Conservation (phyloP, 2,329 filamentous ascomycete species). For the Fusarium sp. region DNA sequence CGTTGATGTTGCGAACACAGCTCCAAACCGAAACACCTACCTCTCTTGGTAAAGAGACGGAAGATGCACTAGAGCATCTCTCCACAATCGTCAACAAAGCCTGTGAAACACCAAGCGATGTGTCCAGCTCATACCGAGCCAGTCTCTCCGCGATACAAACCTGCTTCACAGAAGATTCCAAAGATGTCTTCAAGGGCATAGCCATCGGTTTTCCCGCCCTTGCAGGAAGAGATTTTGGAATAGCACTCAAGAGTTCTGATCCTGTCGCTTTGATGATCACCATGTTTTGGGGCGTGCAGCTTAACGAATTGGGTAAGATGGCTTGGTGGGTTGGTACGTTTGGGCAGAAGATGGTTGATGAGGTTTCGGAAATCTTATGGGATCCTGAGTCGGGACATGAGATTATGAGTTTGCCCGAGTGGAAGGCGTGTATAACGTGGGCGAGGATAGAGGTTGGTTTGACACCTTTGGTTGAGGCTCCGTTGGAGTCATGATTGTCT, state of each 20-base stretch:
- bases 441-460: constrained; percentile 35
- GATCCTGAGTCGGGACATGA: background rate
- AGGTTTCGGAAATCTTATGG: constrained; percentile 32
- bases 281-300: constrained; percentile 53
- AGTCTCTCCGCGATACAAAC: constrained; percentile 48
- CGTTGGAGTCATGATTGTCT: background rate
- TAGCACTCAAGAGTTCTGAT: constrained; percentile 46
- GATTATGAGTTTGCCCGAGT: constrained; percentile 19
- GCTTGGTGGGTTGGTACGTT: constrained; percentile 44
- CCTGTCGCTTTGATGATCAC: constrained; percentile 52
- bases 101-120: background rate
- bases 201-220: constrained; percentile 47
- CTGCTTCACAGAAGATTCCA: constrained; percentile 51
- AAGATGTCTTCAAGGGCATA: constrained; percentile 47
- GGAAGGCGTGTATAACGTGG: constrained; percentile 37
- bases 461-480: background rate
- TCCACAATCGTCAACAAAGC: constrained; percentile 29
- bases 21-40: constrained; percentile 5
- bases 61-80: constrained; percentile 22
- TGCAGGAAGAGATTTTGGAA: constrained; percentile 47
- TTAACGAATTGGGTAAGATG: constrained; percentile 41
- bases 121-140: constrained; percentile 21
- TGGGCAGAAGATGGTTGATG: constrained; percentile 38
- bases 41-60: background rate
- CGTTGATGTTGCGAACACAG: constrained; percentile 19